Evolutionary conservation across 2,329 filamentous ascomycete species (phyloP).

Genomic region (Colletotrichum australisinense): DNA sequence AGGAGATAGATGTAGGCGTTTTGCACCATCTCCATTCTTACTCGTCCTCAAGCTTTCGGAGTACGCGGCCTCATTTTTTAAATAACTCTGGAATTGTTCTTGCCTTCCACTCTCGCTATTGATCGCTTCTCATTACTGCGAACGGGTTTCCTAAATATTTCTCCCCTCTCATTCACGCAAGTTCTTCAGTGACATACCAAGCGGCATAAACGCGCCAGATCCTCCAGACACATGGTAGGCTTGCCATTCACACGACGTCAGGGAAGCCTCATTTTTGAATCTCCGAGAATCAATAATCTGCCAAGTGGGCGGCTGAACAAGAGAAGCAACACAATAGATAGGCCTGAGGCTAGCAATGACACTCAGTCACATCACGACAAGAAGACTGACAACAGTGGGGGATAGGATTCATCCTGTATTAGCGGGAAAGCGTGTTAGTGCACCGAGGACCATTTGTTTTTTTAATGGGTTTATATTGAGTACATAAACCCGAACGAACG

Average conservation of each 20-base stretch:
- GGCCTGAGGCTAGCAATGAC: neutral
- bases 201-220: neutral
- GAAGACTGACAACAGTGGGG: neutral
- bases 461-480: neutral
- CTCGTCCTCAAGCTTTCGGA: neutral
- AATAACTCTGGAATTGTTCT: neutral
- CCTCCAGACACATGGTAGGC: neutral
- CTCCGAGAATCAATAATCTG: too few relatives aligned
- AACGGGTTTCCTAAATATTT: neutral
- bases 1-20: neutral
- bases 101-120: neutral
- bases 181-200: neutral
- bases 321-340: neutral
- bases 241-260: neutral
- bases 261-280: neutral
- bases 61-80: neutral
- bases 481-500: neutral
- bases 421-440: too few relatives aligned
- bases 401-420: neutral
- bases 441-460: neutral
- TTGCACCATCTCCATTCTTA: neutral
- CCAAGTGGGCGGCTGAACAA: neutral
- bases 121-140: neutral
- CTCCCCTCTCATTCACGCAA: neutral
- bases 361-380: neutral